Evolutionary conservation across 1,284 basidiomycete species (phyloP).

Genomic region (Coriolopsis trogii): DNA sequence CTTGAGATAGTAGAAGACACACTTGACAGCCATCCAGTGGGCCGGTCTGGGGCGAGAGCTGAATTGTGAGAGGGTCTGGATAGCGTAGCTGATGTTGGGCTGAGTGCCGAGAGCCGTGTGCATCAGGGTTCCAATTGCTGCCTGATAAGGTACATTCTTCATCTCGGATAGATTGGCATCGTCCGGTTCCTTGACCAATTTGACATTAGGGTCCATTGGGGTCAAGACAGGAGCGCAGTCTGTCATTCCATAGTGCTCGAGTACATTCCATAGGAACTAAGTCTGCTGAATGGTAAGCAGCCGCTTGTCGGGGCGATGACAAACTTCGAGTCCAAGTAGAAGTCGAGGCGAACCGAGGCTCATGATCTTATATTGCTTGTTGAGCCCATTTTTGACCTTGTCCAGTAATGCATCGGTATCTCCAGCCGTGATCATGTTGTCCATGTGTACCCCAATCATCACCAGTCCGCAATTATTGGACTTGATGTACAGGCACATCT

Average conservation of each 20-base stretch:
- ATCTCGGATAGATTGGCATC: conserved; percentile 1
- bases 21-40: conserved; percentile 41
- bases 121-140: conserved; percentile 40
- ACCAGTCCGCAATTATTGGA: too few species aligned
- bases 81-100: not conserved
- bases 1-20: conserved; percentile 42
- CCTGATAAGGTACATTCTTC: conserved; percentile 28
- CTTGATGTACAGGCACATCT: too few species aligned
- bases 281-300: too few species aligned
- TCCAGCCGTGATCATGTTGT: too few species aligned
- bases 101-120: conserved; percentile 34
- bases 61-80: not conserved
- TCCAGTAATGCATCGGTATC: too few species aligned
- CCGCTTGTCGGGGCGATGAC: too few species aligned
- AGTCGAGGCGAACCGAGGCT: conserved; percentile 20
- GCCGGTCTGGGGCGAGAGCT: not conserved
- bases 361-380: conserved; percentile 19
- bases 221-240: conserved; percentile 1
- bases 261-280: too few species aligned
- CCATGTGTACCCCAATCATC: too few species aligned
- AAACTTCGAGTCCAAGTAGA: conserved; percentile 25
- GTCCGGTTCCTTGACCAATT: too few species aligned
- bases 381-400: too few species aligned
- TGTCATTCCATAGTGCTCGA: too few species aligned
- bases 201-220: too few species aligned